Evolutionary conservation across 768 basidiomycete species (phyloP).

Genomic region (Pulveroboletus sp.): DNA sequence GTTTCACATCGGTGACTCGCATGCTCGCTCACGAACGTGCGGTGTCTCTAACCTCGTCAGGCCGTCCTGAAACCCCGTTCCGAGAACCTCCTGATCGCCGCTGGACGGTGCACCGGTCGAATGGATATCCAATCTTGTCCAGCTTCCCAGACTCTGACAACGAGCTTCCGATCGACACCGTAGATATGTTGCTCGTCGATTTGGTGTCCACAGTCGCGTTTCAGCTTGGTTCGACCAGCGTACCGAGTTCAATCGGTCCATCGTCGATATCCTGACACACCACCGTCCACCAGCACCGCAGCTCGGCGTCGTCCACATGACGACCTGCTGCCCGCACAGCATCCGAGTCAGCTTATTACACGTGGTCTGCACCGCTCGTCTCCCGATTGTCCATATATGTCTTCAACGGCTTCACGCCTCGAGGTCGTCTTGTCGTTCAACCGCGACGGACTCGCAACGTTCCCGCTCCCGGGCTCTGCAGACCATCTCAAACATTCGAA

Average conservation of each 20-base stretch:
- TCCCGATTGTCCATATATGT: too few relatives aligned
- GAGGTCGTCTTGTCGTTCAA: constrained; percentile 8
- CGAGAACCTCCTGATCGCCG: constrained; percentile 14
- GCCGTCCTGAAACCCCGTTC: constrained; percentile 1
- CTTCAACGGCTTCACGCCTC: constrained; percentile 3
- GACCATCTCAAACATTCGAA: neutral
- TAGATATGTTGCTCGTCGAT: too few relatives aligned
- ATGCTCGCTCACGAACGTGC: constrained; percentile 11
- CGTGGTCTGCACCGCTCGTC: too few relatives aligned
- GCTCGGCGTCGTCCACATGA: too few relatives aligned
- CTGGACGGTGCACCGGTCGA: neutral
- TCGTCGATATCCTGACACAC: too few relatives aligned
- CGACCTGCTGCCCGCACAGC: too few relatives aligned
- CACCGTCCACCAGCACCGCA: too few relatives aligned
- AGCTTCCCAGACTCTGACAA: neutral
- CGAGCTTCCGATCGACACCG: constrained; percentile 1
- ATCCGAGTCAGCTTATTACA: too few relatives aligned
- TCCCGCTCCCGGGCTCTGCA: neutral
- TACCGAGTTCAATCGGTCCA: too few relatives aligned
- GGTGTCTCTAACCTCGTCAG: constrained; percentile 3
- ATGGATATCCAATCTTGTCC: constrained; percentile 1
- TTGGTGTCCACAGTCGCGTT: neutral
- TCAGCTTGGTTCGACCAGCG: neutral
- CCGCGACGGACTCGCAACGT: constrained; percentile 10
- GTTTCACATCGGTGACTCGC: neutral